Conservation (phyloP, 257 asterid genomes). For the Cruciata laevipes region DNA sequence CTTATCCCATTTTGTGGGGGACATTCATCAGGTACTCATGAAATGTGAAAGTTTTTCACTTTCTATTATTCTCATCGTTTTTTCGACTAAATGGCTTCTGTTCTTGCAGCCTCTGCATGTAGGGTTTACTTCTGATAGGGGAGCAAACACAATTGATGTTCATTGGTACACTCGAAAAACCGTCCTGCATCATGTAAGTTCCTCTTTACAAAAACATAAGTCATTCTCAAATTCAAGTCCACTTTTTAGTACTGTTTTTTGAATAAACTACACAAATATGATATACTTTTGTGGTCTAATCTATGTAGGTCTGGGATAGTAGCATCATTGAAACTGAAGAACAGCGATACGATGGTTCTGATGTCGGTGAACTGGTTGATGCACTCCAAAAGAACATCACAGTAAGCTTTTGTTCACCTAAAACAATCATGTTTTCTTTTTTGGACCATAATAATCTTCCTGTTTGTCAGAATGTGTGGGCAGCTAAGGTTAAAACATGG, state of each 20-base stretch:
- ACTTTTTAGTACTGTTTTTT: background rate
- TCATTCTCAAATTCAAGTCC: background rate
- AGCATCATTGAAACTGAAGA: conserved; percentile 71
- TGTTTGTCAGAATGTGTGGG: conserved; percentile 53
- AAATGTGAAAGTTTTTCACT: background rate
- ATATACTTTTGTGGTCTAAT: background rate
- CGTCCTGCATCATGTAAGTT: conserved; percentile 72
- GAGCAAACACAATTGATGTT: conserved; percentile 44
- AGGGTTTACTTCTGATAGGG: conserved; percentile 34
- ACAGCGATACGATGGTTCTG: conserved; percentile 44
- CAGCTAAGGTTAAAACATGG: conserved; percentile 62
- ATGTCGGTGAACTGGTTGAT: conserved; percentile 35
- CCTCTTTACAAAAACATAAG: no score
- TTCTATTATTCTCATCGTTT: background rate
- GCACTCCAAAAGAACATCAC: conserved; percentile 62
- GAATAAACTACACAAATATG: background rate
- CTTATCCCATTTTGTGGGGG: conserved; percentile 82
- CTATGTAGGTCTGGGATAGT: conserved; percentile 63
- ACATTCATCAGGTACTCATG: conserved; percentile 70
- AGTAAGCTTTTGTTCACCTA: conserved; percentile 25
- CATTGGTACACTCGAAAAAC: conserved; percentile 69
- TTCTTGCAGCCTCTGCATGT: conserved; percentile 71
- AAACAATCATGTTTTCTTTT: background rate
- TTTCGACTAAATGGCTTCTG: background rate
- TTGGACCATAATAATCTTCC: background rate